phyloP scores from a whole-genome alignment of 2,329 filamentous ascomycete species.

The Paramyrothecium roridum region DNA sequence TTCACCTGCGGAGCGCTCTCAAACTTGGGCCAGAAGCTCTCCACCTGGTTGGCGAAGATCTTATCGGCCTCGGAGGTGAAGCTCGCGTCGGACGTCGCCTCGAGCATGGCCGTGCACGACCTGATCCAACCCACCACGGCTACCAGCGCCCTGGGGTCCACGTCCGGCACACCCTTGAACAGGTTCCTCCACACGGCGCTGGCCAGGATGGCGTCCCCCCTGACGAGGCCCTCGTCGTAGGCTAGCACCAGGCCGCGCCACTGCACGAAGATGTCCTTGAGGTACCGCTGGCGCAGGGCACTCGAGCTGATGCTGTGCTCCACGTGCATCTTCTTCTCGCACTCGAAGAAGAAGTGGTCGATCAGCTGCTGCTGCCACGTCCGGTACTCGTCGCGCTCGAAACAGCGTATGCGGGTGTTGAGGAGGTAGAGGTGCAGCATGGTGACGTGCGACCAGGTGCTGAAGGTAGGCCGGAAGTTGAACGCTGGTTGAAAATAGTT shows the following conservation, averaged over 20 bases:
- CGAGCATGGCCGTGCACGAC: constrained; percentile 42
- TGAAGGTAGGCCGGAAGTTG: constrained; percentile 80
- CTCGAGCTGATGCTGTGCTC: constrained; percentile 68
- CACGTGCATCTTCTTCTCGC: constrained; percentile 78
- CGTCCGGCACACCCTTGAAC: constrained; percentile 66
- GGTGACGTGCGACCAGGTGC: constrained; percentile 92
- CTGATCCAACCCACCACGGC: constrained; percentile 58
- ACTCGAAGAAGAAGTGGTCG: constrained; percentile 92
- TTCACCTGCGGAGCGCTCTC: constrained; percentile 33
- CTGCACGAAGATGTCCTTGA: constrained; percentile 89
- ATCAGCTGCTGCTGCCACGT: constrained; percentile 87
- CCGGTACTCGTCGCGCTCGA: constrained; percentile 65
- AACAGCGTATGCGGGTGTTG: constrained; percentile 75
- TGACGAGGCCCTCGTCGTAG: constrained; percentile 77
- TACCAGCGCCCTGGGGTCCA: constrained; percentile 47
- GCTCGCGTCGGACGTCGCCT: constrained; percentile 45
- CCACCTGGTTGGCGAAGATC: constrained; percentile 30
- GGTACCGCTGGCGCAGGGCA: constrained; percentile 59
- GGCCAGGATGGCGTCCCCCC: constrained; percentile 73
- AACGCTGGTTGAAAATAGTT: constrained; percentile 54
- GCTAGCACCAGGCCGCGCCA: constrained; percentile 85
- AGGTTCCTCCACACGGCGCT: constrained; percentile 91
- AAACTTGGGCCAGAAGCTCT: constrained; percentile 43
- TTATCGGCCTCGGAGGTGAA: constrained; percentile 25
- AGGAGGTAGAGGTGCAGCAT: constrained; percentile 96